These are phyloP conservation scores for Sergeia podlipaevii DNA, from an alignment of 208 protist species.

Conservation along the genomic window DNA sequence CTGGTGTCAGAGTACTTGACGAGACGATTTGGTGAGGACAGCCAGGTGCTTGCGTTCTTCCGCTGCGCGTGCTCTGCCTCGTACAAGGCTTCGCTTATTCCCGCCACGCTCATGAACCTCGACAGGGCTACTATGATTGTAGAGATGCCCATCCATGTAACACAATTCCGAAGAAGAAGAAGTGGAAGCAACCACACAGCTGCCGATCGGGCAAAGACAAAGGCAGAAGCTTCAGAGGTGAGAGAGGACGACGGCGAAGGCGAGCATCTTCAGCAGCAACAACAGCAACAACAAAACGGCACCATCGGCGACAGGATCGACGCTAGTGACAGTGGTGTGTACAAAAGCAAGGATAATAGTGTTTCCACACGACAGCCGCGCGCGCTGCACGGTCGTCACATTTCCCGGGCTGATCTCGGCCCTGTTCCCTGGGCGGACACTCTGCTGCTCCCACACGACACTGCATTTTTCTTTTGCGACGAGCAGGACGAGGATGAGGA, in stretches of 20 bases:
- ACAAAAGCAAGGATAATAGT: not conserved
- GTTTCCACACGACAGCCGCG: too few relatives aligned
- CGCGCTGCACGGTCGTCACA: not conserved
- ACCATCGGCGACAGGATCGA: not conserved
- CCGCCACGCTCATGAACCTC: not conserved
- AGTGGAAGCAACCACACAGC: not conserved
- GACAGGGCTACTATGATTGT: not conserved
- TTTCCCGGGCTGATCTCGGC: not conserved
- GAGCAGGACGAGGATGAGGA: too few relatives aligned
- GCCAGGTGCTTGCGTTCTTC: conserved; percentile 37
- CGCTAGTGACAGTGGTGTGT: not conserved
- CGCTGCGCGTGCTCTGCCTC: conserved; percentile 32
- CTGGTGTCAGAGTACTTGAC: conserved; percentile 42
- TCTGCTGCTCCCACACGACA: too few relatives aligned
- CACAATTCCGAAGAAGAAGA: not conserved
- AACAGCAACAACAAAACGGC: conserved; percentile 4
- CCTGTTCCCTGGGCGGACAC: not conserved
- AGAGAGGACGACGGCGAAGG: not conserved
- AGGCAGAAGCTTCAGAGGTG: conserved; percentile 1
- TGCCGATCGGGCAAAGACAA: not conserved
- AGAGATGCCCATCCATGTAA: conserved; percentile 12
- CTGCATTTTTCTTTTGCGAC: too few relatives aligned
- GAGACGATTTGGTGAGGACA: conserved; percentile 53
- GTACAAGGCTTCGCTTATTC: conserved; percentile 14
- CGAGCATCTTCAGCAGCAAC: conserved; percentile 10